These are phyloP conservation scores for Cajanus cajan DNA, from an alignment of 306 rosid genomes.

Conservation along the genomic window DNA sequence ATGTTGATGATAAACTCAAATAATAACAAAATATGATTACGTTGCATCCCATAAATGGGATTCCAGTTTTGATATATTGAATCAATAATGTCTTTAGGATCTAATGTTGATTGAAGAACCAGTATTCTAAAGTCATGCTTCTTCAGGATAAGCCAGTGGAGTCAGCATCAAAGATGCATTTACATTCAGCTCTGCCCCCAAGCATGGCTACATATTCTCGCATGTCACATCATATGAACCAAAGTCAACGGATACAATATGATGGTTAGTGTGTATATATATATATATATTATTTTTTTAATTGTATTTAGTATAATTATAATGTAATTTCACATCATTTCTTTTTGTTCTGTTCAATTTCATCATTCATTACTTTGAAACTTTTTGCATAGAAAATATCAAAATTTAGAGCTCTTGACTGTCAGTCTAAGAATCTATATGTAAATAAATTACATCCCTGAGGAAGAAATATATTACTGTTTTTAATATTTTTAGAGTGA, in stretches of 20 bases:
- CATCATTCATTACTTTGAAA: background rate
- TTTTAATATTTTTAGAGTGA: background rate
- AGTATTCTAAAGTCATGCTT: slow-evolving; percentile 74
- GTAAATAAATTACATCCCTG: background rate
- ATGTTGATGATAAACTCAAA: slow-evolving; percentile 19
- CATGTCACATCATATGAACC: slow-evolving; percentile 49
- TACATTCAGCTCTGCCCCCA: slow-evolving; percentile 49
- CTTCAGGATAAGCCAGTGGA: slow-evolving; percentile 91
- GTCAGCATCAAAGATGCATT: slow-evolving; percentile 56
- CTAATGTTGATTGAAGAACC: slow-evolving; percentile 76
- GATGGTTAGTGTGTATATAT: slow-evolving; percentile 57
- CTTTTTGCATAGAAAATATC: background rate
- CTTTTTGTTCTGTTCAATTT: slow-evolving; percentile 6
- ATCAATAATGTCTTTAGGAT: slow-evolving; percentile 60
- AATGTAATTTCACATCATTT: background rate
- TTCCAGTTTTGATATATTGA: slow-evolving; percentile 50
- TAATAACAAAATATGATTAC: slow-evolving; percentile 23
- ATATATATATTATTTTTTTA: background rate
- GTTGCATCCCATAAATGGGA: slow-evolving; percentile 33
- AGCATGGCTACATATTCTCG: slow-evolving; percentile 59
- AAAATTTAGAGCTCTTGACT: background rate
- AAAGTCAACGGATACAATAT: slow-evolving; percentile 47
- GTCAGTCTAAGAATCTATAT: background rate
- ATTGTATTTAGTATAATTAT: background rate
- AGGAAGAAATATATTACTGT: background rate